Conservation (phyloP, 192 early-diverging fungal genomes). For the Entomortierella beljakovae region DNA sequence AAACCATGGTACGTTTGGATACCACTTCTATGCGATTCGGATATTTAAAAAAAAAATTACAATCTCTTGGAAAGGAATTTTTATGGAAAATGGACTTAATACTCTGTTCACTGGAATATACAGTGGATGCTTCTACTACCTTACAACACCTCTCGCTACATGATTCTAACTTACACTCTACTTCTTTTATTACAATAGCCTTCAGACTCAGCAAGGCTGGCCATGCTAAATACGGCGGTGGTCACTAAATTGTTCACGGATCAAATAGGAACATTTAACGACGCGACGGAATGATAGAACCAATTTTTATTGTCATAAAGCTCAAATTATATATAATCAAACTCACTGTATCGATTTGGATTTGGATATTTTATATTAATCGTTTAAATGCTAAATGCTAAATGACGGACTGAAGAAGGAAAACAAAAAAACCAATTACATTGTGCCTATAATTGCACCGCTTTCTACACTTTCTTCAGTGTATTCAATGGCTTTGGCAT, state of each 20-base stretch:
- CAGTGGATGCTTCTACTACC: no score
- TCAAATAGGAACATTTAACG: background rate
- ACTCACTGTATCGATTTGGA: no score
- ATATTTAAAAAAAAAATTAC: background rate
- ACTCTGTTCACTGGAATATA: background rate
- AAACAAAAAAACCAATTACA: conserved; percentile 11
- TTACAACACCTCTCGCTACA: background rate
- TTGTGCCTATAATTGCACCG: conserved; percentile 39
- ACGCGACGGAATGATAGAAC: conserved; percentile 3
- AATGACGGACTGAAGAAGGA: no score
- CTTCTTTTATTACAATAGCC: conserved; percentile 9
- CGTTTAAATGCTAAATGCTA: no score
- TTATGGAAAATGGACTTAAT: background rate
- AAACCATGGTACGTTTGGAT: conserved; percentile 52
- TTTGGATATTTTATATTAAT: no score
- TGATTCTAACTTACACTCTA: background rate
- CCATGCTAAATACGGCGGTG: conserved; percentile 24
- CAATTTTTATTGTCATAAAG: conserved; percentile 3
- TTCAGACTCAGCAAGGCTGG: conserved; percentile 54
- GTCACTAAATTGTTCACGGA: conserved; percentile 10
- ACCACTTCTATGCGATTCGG: background rate
- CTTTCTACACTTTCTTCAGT: conserved; percentile 47
- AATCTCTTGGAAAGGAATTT: background rate
- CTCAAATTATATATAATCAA: background rate
- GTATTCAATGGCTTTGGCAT: conserved; percentile 46